phyloP scores from a whole-genome alignment of 306 rosid species.

The Amphicarpaea edgeworthii region DNA sequence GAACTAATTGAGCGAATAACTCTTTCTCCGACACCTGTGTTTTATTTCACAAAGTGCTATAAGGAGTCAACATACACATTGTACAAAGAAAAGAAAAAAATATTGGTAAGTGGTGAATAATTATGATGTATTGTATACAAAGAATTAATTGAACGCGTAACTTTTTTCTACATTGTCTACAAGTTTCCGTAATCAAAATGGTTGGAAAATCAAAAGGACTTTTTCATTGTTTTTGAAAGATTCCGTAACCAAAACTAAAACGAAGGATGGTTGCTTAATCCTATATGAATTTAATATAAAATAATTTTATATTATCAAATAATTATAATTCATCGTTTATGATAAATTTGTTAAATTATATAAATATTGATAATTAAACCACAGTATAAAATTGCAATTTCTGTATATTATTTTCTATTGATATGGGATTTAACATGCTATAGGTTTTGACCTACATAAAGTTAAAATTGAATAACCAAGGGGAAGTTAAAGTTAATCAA shows the following conservation, averaged over 20 bases:
- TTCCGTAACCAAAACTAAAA: slow-evolving; percentile 24
- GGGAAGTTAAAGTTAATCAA: slow-evolving; percentile 29
- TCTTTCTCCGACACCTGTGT: background rate
- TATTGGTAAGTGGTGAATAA: background rate
- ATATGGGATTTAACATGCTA: slow-evolving; percentile 2
- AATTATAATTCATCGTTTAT: no score
- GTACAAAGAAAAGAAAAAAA: no score
- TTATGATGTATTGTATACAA: background rate
- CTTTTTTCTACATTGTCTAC: background rate
- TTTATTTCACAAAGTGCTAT: background rate
- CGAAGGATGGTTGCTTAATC: slow-evolving; percentile 28
- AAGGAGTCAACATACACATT: background rate
- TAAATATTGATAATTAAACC: no score
- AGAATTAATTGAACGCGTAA: background rate
- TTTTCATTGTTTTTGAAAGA: slow-evolving; percentile 26
- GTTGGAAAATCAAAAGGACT: background rate
- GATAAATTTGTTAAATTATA: no score
- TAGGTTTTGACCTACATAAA: slow-evolving; percentile 29
- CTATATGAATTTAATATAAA: no score
- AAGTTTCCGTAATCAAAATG: slow-evolving; percentile 11
- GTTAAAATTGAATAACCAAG: slow-evolving; percentile 33
- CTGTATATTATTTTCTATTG: no score
- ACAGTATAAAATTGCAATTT: no score
- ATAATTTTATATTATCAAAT: no score
- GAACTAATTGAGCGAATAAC: background rate